Percentiles rank a stretch among this genome's conserved stretches.
Conservation (phyloP, 2,329 filamentous ascomycete genomes). For the Pyricularia pennisetigena region DNA sequence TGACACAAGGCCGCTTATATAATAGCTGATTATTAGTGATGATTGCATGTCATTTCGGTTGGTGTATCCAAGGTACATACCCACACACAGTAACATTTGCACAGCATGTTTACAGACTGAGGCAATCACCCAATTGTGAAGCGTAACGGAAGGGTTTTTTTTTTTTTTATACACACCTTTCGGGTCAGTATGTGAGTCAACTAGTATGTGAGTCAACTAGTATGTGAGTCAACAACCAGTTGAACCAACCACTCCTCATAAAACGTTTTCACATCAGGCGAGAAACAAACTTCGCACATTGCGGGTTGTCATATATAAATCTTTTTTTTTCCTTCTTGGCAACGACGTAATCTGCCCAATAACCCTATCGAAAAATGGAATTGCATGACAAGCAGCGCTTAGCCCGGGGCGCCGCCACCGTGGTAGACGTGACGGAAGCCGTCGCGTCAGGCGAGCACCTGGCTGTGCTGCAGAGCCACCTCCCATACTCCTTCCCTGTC, state of each 20-base stretch:
- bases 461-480: conserved; percentile 33
- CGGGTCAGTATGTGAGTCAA: too few species aligned
- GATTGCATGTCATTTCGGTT: not conserved
- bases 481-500: conserved; percentile 51
- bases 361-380: not conserved
- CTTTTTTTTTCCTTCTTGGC: not conserved
- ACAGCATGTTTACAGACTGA: not conserved
- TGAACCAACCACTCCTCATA: not conserved
- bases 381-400: not conserved
- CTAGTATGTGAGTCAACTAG: not conserved
- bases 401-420: not conserved
- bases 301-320: not conserved
- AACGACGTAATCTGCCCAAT: not conserved
- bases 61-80: too few species aligned
- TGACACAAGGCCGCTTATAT: not conserved
- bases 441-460: conserved; percentile 22
- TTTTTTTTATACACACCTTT: not conserved
- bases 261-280: not conserved
- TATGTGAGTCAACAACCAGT: not conserved
- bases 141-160: too few species aligned
- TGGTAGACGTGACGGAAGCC: not conserved
- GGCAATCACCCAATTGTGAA: too few species aligned
- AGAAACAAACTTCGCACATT: not conserved
- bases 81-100: not conserved
- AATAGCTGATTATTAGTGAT: not conserved